These are phyloP conservation scores for Dipodascopsis uninucleata DNA, from an alignment of 805 yeast species.

Conservation along the genomic window DNA sequence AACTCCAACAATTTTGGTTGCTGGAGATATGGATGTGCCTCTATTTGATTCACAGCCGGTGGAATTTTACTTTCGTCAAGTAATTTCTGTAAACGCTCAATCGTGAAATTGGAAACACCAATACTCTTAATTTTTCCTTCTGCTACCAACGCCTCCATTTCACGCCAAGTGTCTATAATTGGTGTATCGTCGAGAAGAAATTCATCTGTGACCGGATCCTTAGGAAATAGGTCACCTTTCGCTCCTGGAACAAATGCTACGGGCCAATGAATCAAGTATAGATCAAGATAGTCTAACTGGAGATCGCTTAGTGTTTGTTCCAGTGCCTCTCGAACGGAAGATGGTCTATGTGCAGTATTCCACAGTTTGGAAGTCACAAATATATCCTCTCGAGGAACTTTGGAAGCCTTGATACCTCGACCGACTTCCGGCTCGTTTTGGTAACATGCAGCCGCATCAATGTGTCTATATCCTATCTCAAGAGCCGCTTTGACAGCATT, in stretches of 20 bases:
- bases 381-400: constrained; percentile 3
- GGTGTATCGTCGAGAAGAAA: neutral
- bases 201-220: constrained; percentile 30
- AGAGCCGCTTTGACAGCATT: constrained; percentile 57
- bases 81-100: constrained; percentile 15
- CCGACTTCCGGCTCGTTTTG: constrained; percentile 55
- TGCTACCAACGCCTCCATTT: constrained; percentile 55
- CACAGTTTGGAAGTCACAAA: constrained; percentile 29
- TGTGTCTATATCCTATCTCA: constrained; percentile 61
- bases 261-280: constrained; percentile 82
- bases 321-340: constrained; percentile 46
- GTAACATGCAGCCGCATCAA: constrained; percentile 69
- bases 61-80: constrained; percentile 44
- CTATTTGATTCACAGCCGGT: constrained; percentile 74
- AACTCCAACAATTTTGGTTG: constrained; percentile 56
- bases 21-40: constrained; percentile 68
- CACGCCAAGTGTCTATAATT: constrained; percentile 52
- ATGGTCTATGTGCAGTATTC: constrained; percentile 35
- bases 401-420: constrained; percentile 4
- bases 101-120: constrained; percentile 74
- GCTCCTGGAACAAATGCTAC: constrained; percentile 43
- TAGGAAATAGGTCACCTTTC: constrained; percentile 14
- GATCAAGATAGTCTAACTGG: constrained; percentile 70
- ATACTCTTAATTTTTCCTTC: constrained; percentile 55
- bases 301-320: constrained; percentile 57